Conservation (phyloP, 2,329 filamentous ascomycete genomes). For the Ambrosiella cleistominuta region DNA sequence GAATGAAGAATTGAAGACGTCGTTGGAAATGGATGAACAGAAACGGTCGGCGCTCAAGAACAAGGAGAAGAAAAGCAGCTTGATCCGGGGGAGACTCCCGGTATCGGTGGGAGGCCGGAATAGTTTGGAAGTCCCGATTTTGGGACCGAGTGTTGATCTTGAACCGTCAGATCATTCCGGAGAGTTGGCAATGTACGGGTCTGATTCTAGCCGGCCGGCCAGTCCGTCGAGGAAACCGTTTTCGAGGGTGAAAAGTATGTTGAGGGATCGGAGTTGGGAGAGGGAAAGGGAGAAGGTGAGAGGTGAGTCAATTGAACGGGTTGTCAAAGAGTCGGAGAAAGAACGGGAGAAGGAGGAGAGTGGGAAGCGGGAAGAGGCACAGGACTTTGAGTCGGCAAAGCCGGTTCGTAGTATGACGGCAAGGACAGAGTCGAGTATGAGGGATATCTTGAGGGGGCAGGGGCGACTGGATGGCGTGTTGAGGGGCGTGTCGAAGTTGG, state of each 20-base stretch:
- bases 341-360: background rate
- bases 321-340: conserved; percentile 1
- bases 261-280: conserved; percentile 25
- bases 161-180: conserved; percentile 1
- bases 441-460: conserved; percentile 44
- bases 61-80: conserved; percentile 17
- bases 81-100: conserved; percentile 21
- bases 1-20: conserved; percentile 4
- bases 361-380: background rate
- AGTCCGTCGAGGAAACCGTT: conserved; percentile 47
- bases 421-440: conserved; percentile 36
- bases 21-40: no score
- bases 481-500: conserved; percentile 36
- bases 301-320: conserved; percentile 8
- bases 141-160: conserved; percentile 3
- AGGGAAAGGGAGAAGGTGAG: conserved; percentile 3
- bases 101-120: conserved; percentile 3
- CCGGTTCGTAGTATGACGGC: conserved; percentile 11
- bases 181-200: conserved; percentile 1
- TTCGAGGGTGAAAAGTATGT: conserved; percentile 36
- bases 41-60: no score
- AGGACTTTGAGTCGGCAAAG: background rate
- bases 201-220: conserved; percentile 35
- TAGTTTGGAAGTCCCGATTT: conserved; percentile 14
- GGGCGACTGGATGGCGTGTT: conserved; percentile 59